Evolutionary conservation across 1,284 basidiomycete species (phyloP), one percentile per base, ranked within the genome.

Genomic region (Trichosporon asahii): DNA sequence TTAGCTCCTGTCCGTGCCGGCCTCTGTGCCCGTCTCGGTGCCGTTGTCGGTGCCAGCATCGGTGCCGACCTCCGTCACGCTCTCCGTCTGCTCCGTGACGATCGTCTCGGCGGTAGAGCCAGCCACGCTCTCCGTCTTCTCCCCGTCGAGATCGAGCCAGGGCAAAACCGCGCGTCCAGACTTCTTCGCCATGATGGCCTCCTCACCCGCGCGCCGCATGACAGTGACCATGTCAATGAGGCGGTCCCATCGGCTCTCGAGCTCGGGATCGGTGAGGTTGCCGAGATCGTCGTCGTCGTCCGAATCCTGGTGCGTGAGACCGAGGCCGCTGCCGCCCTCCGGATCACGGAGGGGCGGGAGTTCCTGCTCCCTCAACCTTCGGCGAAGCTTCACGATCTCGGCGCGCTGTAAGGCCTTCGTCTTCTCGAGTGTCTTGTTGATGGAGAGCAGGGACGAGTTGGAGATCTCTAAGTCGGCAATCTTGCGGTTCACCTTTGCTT

Each of bases 381-480:
- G 74, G n/a, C 79, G 76, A 5, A 82, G 75, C 55, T 77, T 78
- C 29, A 78, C 46, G 25, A 82, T 80, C 68, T 82, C 81, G 27
- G 73, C 70, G 9, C 80, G 79, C 70, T 82, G 81, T 72, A 80
- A 79, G 9, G 78, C 75, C 74, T 80, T 81, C 2, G 78, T 77
- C 15, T 77, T 78, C 69, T 83, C 82, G 2, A 83, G 73, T 11
- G 75, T 76, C 29, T 78, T 77, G 70, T 83, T 83, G 75, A 83
- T 82, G 15, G 79, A 78, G 66, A 83, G 68, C 27, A 83, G 70
- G 57, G 78, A 80, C 9, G 79, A 76, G 68, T 83, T 83, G 11
- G 78, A 80, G 63, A 83, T 83, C 46, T 82, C 81, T 1, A 83
- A 69, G 72, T 83, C 82, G 15, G 81, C 81, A 53, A 82, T 77